Evolutionary conservation across 805 yeast genomes (phyloP).

Genomic region (Clavispora vitiphila): DNA sequence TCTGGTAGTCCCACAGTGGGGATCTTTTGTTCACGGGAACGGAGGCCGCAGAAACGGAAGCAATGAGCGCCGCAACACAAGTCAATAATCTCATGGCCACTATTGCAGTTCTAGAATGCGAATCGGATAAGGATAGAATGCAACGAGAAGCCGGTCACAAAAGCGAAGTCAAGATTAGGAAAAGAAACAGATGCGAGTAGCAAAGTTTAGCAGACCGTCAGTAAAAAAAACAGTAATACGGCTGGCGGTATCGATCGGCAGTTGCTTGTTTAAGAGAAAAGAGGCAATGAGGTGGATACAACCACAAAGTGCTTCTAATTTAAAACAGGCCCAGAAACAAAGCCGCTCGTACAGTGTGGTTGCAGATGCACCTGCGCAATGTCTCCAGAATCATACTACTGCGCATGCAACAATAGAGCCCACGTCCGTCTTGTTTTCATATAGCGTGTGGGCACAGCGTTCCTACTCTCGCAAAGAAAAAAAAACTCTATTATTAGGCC

Average conservation of each 20-base stretch:
- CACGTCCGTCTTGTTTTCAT: neutral
- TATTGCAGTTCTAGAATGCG: neutral
- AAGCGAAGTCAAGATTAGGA: neutral
- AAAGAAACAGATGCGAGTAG: neutral
- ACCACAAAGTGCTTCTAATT: neutral
- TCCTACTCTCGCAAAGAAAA: too few species aligned
- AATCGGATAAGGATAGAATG: neutral
- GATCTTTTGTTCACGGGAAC: constrained; percentile 16
- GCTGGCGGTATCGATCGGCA: too few species aligned
- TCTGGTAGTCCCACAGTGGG: constrained; percentile 29
- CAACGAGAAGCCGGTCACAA: neutral
- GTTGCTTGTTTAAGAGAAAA: neutral
- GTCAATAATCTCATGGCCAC: neutral
- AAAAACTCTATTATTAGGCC: neutral
- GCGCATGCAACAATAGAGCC: neutral
- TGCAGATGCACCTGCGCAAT: neutral
- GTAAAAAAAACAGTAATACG: too few species aligned
- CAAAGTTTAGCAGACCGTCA: too few species aligned
- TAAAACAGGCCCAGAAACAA: neutral
- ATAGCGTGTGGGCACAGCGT: neutral
- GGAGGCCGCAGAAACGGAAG: constrained; percentile 2
- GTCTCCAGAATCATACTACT: neutral
- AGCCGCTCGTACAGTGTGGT: neutral
- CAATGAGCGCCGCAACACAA: constrained; percentile 3
- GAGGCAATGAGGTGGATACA: neutral